Evolutionary conservation across 768 basidiomycete genomes (phyloP), one percentile per base, ranked within the genome.

Genomic region (Boletus subparvulus): DNA sequence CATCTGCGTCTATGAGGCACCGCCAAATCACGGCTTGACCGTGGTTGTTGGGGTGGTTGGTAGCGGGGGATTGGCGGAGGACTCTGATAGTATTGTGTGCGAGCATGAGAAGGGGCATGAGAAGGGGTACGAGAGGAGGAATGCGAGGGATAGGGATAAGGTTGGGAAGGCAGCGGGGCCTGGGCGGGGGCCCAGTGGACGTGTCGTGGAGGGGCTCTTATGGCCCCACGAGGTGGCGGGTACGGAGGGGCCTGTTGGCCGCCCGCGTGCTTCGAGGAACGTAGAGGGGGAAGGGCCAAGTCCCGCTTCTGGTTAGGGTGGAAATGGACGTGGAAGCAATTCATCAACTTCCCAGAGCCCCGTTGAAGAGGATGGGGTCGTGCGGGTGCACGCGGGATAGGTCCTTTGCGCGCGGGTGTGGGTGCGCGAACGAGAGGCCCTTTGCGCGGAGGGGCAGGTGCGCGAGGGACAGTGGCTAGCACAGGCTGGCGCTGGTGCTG

Each of bases 111-210:
- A 11, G 61, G 32, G 6, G 47, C 32, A n/a, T 47, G 49, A 5
- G 64, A 58, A 19, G 67, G 49, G 1, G 50, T 52, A 19, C 40
- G 54, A 12, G 63, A 60, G 13, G 65, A 58, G 7, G n/a, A 1
- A 21, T 60, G 49, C 2, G 67, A 65, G 0, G 68, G 67, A 39
- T 68, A 69, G 45, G 67, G 68, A 17, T 70, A 70, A 13, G 68
- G 62, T 10, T 65, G 63, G 6, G 56, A 19, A 8, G 68, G 68
- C 0, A 65, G 53, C 10, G 66, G 58, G 2, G 66, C 68, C 50
- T 69, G 67, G n/a, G 68, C 65, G 24, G 67, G 67, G 2, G 64
- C 68, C 67, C 67, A 69, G 55, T 69, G 67, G 6, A 69, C 67
- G 47, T 65, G 67, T 33, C 68, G 52, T 36, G 65, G 51, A 21